A percentile compares a stretch with the other conserved stretches of the same genome.
Evolutionary conservation across 164 flowering plant genomes (phyloP).

Genomic region (Macadamia tetraphylla): DNA sequence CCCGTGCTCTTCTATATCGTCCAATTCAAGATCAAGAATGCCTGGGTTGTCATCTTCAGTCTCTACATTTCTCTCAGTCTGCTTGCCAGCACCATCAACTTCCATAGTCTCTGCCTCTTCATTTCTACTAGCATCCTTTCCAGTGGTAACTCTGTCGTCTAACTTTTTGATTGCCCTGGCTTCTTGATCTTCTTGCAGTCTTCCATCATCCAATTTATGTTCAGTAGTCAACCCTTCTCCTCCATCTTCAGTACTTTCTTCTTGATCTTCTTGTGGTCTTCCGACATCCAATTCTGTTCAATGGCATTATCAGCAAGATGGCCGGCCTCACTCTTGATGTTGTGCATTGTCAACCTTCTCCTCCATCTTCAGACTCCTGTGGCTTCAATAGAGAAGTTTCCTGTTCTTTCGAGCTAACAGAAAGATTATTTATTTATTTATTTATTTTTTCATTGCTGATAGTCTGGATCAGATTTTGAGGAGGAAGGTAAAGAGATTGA

Average conservation of each 20-base stretch:
- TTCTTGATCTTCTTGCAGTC: slow-evolving; percentile 11
- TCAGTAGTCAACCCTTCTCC: background rate
- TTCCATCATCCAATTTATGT: background rate
- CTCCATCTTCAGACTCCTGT: background rate
- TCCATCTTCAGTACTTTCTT: slow-evolving; percentile 1
- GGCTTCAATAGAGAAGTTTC: background rate
- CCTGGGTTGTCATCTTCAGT: slow-evolving; percentile 2
- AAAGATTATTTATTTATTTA: too few relatives aligned
- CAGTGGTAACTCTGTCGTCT: background rate
- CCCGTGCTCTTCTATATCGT: slow-evolving; percentile 1
- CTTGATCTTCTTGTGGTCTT: slow-evolving; percentile 7
- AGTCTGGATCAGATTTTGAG: too few relatives aligned
- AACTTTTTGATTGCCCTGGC: background rate
- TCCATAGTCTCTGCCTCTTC: slow-evolving; percentile 10
- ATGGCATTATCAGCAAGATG: slow-evolving; percentile 1
- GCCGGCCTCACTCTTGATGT: background rate
- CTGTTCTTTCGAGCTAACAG: background rate
- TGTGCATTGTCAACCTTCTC: background rate
- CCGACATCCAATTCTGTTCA: background rate
- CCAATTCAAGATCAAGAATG: slow-evolving; percentile 1
- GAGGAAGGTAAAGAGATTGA: too few relatives aligned
- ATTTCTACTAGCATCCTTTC: background rate
- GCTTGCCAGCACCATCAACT: slow-evolving; percentile 5
- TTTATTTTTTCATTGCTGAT: too few relatives aligned
- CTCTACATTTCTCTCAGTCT: background rate